Base-by-base conservation (phyloP, 768 basidiomycete species). In the Leccinum pellstonianum region DNA sequence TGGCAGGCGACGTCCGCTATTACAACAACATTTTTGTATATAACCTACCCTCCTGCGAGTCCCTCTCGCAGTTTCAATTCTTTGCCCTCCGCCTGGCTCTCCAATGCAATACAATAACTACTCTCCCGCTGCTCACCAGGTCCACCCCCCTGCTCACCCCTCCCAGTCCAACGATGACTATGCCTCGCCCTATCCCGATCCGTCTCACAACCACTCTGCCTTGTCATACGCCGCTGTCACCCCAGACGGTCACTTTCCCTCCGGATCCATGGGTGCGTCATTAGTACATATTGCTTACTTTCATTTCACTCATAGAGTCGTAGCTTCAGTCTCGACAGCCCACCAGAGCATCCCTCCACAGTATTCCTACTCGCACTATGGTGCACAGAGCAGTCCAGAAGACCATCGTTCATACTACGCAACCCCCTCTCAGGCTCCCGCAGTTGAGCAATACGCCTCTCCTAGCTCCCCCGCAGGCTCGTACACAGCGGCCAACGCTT, bases 1-100 rank as follows among this genome's bases (percentile, higher is more conserved):
- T 70, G 67, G 65, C 68, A 75, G 72, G 66, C 72, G 70, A 75
- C 71, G 63, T 69, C 73, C 72, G 60, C 67, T 66, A 73, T 68
- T 69, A 75, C 67, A 68, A 63, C 65, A 62, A 59, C 57, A 60
- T 64, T 74, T 68, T 71, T 67, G 61, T 73, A 73, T 73, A 73
- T 72, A 73, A 75, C 61, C 63, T 54, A 60, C 52, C 60, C 59
- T 55, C 55, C 59, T 55, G 54, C 54, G 49, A 63, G 43, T 27
- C 52, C 58, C 58, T 58, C 58, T 61, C 35, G 59, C 54, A 60
- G 47, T 52, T 41, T 46, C 63, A 55, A 37, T 55, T 60, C 43
- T 46, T 9, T 41, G 25, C 50, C 52, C 58, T 57, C 54, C 7
- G 12, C 19, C 38, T 15, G 55, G 19, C 17, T 54, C 55, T 31